Base-by-base conservation (phyloP, 1,284 basidiomycete species). In the Sporisorium scitamineum region DNA sequence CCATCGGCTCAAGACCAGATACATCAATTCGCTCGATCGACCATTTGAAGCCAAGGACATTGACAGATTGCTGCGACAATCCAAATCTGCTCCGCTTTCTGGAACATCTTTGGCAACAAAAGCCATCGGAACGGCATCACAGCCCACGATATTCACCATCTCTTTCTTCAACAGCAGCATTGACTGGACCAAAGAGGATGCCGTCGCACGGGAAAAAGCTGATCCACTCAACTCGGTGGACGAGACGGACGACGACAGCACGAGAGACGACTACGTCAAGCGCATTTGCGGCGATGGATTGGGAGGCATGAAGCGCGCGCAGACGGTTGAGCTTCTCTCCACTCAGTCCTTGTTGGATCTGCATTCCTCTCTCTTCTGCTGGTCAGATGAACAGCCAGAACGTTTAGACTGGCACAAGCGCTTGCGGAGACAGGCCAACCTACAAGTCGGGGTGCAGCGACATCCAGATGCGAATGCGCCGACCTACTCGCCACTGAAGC, bases 321-420 rank as follows among this genome's bases (percentile, higher is more conserved):
- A 76, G 42, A 76, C 73, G 4, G 47, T 76, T n/a, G 69, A 71
- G 41, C 50, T 76, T 10, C 68, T 71, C 11, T 76, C 73, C 5
- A 47, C 48, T 4, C 73, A 76, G 31, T 54, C 64, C 3, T 42
- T 76, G 39, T 42, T 42, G 10, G 55, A 58, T 24, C 41, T 76
- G 29, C 57, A 56, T 11, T 34, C 41, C 10, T 65, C 68, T 18
- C 59, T 76, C 27, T 39, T 68, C 22, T 76, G 73, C 52, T 76
- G 73, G 73, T 71, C 73, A 3, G 65, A 76, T 24, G 65, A 69
- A 24, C 73, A 71, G 53, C 73, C 73, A 7, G 73, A 76, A 41
- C 64, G 69, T 10, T 27, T 18, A 6, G 64, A 54, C 8, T 76
- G 73, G 73, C 55, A 44, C 8, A 20, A 64, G n/a, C 67, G 72